Base-by-base conservation (phyloP, 139 green algal genomes). In the Ettlia oleoabundans region DNA sequence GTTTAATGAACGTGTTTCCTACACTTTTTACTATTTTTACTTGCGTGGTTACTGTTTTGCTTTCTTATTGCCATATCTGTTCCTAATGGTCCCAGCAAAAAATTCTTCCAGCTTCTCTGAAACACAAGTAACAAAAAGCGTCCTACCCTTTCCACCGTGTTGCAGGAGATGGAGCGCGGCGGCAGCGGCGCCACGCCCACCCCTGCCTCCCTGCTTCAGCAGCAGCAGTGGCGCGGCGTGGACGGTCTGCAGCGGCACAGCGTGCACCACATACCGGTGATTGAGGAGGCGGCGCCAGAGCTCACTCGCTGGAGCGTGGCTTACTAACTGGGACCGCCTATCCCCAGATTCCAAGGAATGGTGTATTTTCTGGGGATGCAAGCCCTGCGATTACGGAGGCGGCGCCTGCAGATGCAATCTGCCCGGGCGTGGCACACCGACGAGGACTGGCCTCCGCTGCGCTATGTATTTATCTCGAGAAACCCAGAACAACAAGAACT, bases 111-210 rank as follows among this genome's bases (percentile, higher is more conserved):
- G 4, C 13, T 2, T 32, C 62, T n/a, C 62, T 68, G 4, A 24
- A 58, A 24, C 47, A 24, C n/a, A n/a, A 58, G 47, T 10, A 10
- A 10, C 47, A 24, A 58, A 15, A 24, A 15, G 13, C 47, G 10
- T 58, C 47, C 47, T 58, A 15, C 47, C 62, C 32, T 35, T 43
- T 35, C 18, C 26, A 40, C 62, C 3, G 26, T 70, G 63, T 42
- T 42, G 10, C 65, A 72, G 65, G 65, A 42, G 10, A 72, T 72
- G 65, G 35, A 72, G 10, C 65, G 65, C 35, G 65, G 65, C 5
- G 7, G 35, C 65, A 72, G 35, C 65, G 33, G 65, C 33, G 9
- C 3, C 10, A 19, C 4, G 65, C 2, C 35, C 35, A 6, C 38
- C n/a, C n/a, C n/a, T 3, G 33, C 37, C 13, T 1, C 13, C 13